These are phyloP conservation scores for Vitis rupestris DNA, from an alignment of 164 flowering plant species.

Conservation along the genomic window DNA sequence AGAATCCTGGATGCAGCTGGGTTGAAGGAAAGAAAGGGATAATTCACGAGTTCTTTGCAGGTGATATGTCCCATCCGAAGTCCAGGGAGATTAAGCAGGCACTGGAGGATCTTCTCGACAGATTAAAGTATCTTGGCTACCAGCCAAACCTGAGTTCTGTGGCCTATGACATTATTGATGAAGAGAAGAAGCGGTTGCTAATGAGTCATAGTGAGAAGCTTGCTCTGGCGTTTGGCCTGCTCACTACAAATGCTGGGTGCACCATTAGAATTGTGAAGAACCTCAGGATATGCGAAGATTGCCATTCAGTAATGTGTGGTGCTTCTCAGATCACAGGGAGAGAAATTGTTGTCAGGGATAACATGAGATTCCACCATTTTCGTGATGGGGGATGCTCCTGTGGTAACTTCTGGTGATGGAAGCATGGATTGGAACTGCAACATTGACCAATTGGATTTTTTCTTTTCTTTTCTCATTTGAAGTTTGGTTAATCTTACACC, in stretches of 20 bases:
- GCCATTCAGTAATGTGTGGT: constrained; percentile 33
- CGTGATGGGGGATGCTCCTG: constrained; percentile 37
- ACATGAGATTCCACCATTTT: constrained; percentile 44
- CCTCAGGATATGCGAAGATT: constrained; percentile 40
- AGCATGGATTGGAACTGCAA: not conserved
- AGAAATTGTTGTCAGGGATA: constrained; percentile 38
- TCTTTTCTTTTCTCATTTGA: not conserved
- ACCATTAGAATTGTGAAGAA: constrained; percentile 37
- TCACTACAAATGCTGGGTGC: constrained; percentile 15
- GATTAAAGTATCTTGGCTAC: constrained; percentile 28
- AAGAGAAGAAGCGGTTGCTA: constrained; percentile 32
- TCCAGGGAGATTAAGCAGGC: constrained; percentile 21
- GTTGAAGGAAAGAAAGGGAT: constrained; percentile 30
- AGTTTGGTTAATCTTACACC: not conserved
- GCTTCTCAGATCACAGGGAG: constrained; percentile 32
- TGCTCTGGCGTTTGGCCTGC: constrained; percentile 37
- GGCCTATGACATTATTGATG: constrained; percentile 26
- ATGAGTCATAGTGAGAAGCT: constrained; percentile 40
- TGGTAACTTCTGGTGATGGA: constrained; percentile 37
- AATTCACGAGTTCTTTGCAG: constrained; percentile 37
- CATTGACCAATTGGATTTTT: not conserved
- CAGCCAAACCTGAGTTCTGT: constrained; percentile 27
- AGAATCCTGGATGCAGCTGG: constrained; percentile 41
- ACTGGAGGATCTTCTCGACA: constrained; percentile 24
- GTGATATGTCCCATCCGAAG: constrained; percentile 29